Percentiles rank a stretch among this genome's conserved stretches.
Evolutionary conservation across 257 asterid species (phyloP).

Genomic region (Salvia rosmarinus): DNA sequence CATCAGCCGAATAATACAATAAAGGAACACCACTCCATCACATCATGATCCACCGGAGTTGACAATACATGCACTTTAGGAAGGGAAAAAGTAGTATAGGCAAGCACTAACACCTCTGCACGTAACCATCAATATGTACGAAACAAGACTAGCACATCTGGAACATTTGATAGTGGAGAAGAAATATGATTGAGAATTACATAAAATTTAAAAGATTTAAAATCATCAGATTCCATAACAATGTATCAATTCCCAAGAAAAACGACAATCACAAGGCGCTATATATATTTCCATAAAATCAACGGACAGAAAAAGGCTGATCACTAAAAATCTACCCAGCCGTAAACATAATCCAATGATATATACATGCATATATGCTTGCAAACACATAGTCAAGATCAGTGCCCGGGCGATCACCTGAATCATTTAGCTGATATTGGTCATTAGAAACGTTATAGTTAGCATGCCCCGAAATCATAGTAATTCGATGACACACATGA

Average conservation of each 20-base stretch:
- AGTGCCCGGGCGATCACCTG: background rate
- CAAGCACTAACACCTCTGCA: conserved; percentile 2
- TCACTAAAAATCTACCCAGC: background rate
- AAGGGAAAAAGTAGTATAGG: background rate
- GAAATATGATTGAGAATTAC: background rate
- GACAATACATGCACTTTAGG: background rate
- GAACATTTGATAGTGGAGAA: background rate
- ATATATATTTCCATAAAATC: conserved; percentile 18
- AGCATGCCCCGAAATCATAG: background rate
- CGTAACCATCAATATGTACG: background rate
- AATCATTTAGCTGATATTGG: conserved; percentile 3
- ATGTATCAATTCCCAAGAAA: background rate
- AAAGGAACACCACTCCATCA: background rate
- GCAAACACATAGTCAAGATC: conserved; percentile 4
- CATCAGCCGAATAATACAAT: background rate
- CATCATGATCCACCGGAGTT: conserved; percentile 7
- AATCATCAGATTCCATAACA: background rate
- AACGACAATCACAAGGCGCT: background rate
- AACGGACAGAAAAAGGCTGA: background rate
- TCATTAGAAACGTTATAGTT: background rate
- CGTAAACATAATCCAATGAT: background rate
- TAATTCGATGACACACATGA: background rate
- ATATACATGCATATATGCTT: background rate
- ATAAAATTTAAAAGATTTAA: background rate
- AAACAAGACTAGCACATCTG: background rate